Evolutionary conservation across 306 rosid species (phyloP).

Genomic region (Lathyrus oleraceus): DNA sequence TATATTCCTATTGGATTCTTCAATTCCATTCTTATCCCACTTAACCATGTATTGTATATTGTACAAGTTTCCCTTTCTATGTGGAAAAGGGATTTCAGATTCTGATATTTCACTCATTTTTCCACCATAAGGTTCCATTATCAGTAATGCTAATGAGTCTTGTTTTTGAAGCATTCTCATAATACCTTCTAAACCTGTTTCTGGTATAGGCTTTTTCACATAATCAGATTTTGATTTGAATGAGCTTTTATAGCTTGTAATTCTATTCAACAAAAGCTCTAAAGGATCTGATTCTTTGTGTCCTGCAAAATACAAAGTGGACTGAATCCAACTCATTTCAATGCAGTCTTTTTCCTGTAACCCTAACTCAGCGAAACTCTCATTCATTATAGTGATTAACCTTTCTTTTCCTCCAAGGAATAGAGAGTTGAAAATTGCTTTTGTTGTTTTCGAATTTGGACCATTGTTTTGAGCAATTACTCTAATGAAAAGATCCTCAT

Average conservation of each 20-base stretch:
- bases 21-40: slow-evolving; percentile 30
- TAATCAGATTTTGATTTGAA: slow-evolving; percentile 69
- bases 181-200: slow-evolving; percentile 40
- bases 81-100: slow-evolving; percentile 56
- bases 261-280: slow-evolving; percentile 49
- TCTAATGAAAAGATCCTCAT: slow-evolving; percentile 62
- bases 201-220: slow-evolving; percentile 51
- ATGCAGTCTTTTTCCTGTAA: slow-evolving; percentile 55
- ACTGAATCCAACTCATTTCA: slow-evolving; percentile 62
- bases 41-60: slow-evolving; percentile 38
- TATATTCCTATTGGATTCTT: slow-evolving; percentile 28
- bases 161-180: slow-evolving; percentile 53
- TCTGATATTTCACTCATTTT: slow-evolving; percentile 54
- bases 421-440: slow-evolving; percentile 23
- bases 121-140: slow-evolving; percentile 59
- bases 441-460: slow-evolving; percentile 14
- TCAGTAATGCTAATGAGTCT: slow-evolving; percentile 29
- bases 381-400: slow-evolving; percentile 45
- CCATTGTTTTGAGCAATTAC: slow-evolving; percentile 44
- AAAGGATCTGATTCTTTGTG: slow-evolving; percentile 31
- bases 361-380: slow-evolving; percentile 53
- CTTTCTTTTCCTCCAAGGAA: slow-evolving; percentile 47
- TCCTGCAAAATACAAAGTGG: slow-evolving; percentile 43
- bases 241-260: slow-evolving; percentile 37
- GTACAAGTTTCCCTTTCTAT: slow-evolving; percentile 52